Conservation (phyloP, 2,329 filamentous ascomycete genomes). For the Trichoderma arundinaceum region DNA sequence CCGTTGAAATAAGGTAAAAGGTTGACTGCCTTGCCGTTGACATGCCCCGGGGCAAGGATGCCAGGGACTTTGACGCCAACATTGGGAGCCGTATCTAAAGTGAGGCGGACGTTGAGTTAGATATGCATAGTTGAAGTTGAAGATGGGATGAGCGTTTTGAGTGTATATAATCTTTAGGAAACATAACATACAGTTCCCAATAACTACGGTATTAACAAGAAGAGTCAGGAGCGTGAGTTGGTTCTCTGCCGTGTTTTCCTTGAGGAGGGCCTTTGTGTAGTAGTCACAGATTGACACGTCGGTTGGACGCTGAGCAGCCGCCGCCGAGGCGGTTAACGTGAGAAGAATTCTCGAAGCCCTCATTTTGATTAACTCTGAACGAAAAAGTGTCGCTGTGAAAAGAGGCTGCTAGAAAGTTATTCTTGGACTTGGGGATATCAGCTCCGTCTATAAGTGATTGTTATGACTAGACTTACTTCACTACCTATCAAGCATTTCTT, state of each 20-base stretch:
- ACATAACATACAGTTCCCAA: slow-evolving; percentile 60
- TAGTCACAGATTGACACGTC: slow-evolving; percentile 65
- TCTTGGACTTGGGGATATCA: slow-evolving; percentile 1
- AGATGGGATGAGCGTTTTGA: too few relatives aligned
- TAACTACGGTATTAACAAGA: slow-evolving; percentile 67
- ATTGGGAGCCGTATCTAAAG: slow-evolving; percentile 57
- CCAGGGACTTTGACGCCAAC: slow-evolving; percentile 60
- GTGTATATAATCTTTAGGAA: neutral
- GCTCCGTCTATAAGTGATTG: neutral
- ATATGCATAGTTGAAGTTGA: neutral
- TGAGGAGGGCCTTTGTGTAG: slow-evolving; percentile 64
- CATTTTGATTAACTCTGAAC: slow-evolving; percentile 38
- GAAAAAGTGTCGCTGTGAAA: too few relatives aligned
- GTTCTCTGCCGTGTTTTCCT: slow-evolving; percentile 63
- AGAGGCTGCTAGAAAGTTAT: too few relatives aligned
- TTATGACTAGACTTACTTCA: neutral
- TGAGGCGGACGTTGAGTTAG: neutral
- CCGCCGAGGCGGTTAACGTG: slow-evolving; percentile 35
- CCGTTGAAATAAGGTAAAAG: slow-evolving; percentile 66
- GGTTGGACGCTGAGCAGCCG: slow-evolving; percentile 52
- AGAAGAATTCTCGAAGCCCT: slow-evolving; percentile 36
- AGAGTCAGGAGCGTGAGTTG: slow-evolving; percentile 61
- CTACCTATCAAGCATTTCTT: neutral
- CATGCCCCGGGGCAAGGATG: slow-evolving; percentile 58
- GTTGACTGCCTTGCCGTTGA: slow-evolving; percentile 59